phyloP scores from a whole-genome alignment of 192 early-diverging fungal species.

The Rhizophagus sp. region DNA sequence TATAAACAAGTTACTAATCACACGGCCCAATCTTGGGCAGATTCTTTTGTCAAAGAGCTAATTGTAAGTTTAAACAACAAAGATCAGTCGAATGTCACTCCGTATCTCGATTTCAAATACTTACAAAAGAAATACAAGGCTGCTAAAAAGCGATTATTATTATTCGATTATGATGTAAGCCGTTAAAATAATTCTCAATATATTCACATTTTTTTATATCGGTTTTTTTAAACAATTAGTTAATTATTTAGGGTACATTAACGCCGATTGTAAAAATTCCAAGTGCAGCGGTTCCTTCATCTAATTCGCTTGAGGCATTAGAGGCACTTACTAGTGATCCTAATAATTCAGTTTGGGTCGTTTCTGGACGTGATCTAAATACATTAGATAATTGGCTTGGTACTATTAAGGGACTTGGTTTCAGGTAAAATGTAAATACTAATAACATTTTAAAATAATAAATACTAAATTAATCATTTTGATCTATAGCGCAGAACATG shows the following conservation, averaged over 20 bases:
- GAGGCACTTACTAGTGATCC: conserved; percentile 70
- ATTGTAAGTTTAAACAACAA: conserved; percentile 46
- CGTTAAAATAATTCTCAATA: neutral
- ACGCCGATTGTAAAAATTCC: conserved; percentile 89
- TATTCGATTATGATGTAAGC: conserved; percentile 93
- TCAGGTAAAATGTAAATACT: conserved; percentile 27
- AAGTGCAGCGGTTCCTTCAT: conserved; percentile 76
- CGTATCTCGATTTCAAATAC: conserved; percentile 41
- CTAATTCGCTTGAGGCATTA: conserved; percentile 79
- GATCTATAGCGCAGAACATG: conserved; percentile 83
- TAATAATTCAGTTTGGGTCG: conserved; percentile 83
- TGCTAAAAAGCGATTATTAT: conserved; percentile 76
- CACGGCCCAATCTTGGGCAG: conserved; percentile 88
- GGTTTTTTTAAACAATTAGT: neutral
- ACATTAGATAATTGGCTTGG: conserved; percentile 87
- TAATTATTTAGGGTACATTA: conserved; percentile 75
- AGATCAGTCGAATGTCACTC: conserved; percentile 47
- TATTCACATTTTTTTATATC: neutral
- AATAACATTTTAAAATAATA: neutral
- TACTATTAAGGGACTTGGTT: conserved; percentile 70
- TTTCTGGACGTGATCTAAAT: conserved; percentile 88
- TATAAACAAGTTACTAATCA: conserved; percentile 77
- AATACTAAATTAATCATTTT: neutral
- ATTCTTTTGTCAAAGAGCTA: conserved; percentile 78
- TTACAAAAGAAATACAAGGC: conserved; percentile 51